Evolutionary conservation across 2,329 filamentous ascomycete genomes (phyloP), one percentile per base, ranked within the genome.

Genomic region (Trichocomaceae sp.): DNA sequence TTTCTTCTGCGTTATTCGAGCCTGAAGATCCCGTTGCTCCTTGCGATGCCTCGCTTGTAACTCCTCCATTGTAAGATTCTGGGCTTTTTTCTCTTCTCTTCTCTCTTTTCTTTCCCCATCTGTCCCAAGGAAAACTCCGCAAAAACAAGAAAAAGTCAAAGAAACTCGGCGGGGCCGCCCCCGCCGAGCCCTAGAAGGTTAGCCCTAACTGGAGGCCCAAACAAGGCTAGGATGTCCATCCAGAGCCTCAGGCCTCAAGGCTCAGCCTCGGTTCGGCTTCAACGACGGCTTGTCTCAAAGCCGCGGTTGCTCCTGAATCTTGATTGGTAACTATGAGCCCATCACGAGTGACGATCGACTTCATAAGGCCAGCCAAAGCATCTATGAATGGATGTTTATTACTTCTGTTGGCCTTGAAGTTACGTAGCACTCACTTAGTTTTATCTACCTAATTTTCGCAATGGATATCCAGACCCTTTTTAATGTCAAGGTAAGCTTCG

Each of bases 1-100:
- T 79, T 96, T 99, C 80, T 96, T 97, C 74, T 87, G 90, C 5
- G 89, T 96, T 66, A 95, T 84, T 57, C 86, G 85, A 50, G 83
- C 81, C 70, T 95, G 88, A 23, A 99, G 79, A 58, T 97, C 92
- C 63, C 85, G 86, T 69, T 87, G 84, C 74, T 99, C 92, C 72
- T 89, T 93, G 64, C 89, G 85, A 70, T 99, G 93, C 47, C 85
- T 86, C 37, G 84, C 77, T 63, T 89, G 85, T 54, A 93, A 75
- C 59, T 88, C 84, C 57, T 96, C 91, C 72, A 93, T 83, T 17
- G 8, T n/a, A 19, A 44, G 22, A 13, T n/a, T 9, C 19, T 20
- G 9, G 33, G 19, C 6, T 9, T 12, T 9, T 12, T n/a, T n/a
- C n/a, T n/a, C n/a, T n/a, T n/a, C n/a, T n/a, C n/a, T n/a, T n/a